Evolutionary conservation across 2,329 filamentous ascomycete species (phyloP).

Genomic region (Hypoxylon sp.): DNA sequence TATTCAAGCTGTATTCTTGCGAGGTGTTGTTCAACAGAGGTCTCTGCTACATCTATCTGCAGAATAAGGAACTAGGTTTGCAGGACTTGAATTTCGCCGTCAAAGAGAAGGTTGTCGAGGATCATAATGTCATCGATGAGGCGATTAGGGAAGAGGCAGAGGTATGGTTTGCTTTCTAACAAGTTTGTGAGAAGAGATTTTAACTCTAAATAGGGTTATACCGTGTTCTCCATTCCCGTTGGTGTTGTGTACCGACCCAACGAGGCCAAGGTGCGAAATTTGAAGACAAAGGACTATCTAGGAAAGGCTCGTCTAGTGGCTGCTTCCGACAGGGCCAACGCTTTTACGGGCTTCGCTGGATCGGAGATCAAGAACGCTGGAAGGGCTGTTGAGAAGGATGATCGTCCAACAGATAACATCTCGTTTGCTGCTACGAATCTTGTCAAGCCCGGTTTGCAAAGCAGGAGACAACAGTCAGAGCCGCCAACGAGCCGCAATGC

Average conservation of each 20-base stretch:
- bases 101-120: constrained; percentile 95
- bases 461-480: constrained; percentile 87
- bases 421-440: constrained; percentile 95
- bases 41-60: constrained; percentile 96
- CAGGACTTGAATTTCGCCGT: constrained; percentile 91
- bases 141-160: constrained; percentile 94
- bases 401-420: constrained; percentile 85
- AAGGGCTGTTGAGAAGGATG: constrained; percentile 75
- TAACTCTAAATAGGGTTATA: constrained; percentile 81
- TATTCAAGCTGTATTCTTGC: constrained; percentile 97
- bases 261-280: constrained; percentile 96
- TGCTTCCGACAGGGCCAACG: constrained; percentile 84
- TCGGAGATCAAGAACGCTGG: constrained; percentile 81
- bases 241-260: constrained; percentile 96
- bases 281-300: constrained; percentile 97
- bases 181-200: constrained; percentile 8
- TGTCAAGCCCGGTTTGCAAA: constrained; percentile 86
- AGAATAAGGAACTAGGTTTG: constrained; percentile 91
- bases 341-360: constrained; percentile 85
- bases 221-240: constrained; percentile 97
- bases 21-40: constrained; percentile 98
- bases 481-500: constrained; percentile 83
- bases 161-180: constrained; percentile 65
- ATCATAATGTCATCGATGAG: constrained; percentile 98
- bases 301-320: constrained; percentile 96